These are phyloP conservation scores for Russula ochroleuca DNA, from an alignment of 768 basidiomycete species.

Conservation along the genomic window DNA sequence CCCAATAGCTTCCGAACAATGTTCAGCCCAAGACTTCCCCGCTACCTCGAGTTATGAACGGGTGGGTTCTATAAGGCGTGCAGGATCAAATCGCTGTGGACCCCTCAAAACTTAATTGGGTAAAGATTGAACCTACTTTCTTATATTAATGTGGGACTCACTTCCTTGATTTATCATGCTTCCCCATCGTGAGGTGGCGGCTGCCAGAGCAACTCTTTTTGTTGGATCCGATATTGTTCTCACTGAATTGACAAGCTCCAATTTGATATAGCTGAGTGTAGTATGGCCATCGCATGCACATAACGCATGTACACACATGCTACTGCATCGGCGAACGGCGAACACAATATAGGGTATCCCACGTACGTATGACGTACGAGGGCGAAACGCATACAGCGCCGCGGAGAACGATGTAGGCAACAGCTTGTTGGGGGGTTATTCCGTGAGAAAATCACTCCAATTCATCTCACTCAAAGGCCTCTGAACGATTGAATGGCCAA, in stretches of 20 bases:
- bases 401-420: conserved; percentile 2
- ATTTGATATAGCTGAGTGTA: conserved; percentile 12
- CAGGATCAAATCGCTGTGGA: not conserved
- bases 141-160: conserved; percentile 23
- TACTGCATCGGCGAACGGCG: conserved; percentile 5
- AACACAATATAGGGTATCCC: not conserved
- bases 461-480: not conserved
- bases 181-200: not conserved
- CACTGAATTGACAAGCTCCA: not conserved
- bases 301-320: not conserved
- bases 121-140: conserved; percentile 20
- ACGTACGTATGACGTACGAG: conserved; percentile 19
- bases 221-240: conserved; percentile 10
- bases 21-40: not conserved
- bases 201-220: not conserved
- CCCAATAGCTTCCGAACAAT: not conserved
- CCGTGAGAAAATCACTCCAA: conserved; percentile 6
- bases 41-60: not conserved
- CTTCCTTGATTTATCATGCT: conserved; percentile 16
- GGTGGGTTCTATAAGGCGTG: not conserved
- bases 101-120: conserved; percentile 12
- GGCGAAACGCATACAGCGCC: conserved; percentile 2
- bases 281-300: not conserved
- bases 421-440: not conserved
- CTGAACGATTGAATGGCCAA: not conserved